Percentiles rank a stretch among this genome's conserved stretches.
Evolutionary conservation across 225 moss, liverwort and hornwort genomes (phyloP).

Genomic region (Anthoceros angustus): DNA sequence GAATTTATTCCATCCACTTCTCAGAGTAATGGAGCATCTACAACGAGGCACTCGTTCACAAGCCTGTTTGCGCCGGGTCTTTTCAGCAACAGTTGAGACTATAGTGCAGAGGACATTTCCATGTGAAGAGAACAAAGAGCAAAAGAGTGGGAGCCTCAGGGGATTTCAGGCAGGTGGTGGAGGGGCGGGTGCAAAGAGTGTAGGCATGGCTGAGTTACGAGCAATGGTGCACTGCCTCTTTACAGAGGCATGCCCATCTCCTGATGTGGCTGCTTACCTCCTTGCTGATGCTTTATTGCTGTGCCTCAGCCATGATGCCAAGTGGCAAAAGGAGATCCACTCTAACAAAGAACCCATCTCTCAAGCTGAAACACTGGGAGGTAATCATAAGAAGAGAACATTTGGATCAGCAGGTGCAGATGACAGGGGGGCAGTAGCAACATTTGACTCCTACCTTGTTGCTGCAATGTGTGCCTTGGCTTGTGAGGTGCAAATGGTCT

Average conservation of each 20-base stretch:
- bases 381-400: constrained; percentile 2
- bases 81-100: constrained; percentile 23
- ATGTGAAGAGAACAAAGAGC: constrained; percentile 11
- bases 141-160: constrained; percentile 8
- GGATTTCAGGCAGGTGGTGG: constrained; percentile 11
- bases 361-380: neutral
- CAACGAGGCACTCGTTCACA: constrained; percentile 17
- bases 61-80: constrained; percentile 20
- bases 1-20: constrained; percentile 27
- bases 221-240: constrained; percentile 36
- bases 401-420: constrained; percentile 5
- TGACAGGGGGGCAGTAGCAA: constrained; percentile 30
- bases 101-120: constrained; percentile 30
- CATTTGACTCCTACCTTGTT: constrained; percentile 33
- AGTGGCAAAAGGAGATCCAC: constrained; percentile 10
- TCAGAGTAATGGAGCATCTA: constrained; percentile 24
- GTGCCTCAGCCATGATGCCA: constrained; percentile 25
- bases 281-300: constrained; percentile 24
- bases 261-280: constrained; percentile 24
- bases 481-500: constrained; percentile 30
- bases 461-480: constrained; percentile 37
- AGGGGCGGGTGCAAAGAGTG: constrained; percentile 10
- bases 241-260: constrained; percentile 22
- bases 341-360: neutral
- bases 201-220: constrained; percentile 31